phyloP scores from a whole-genome alignment of 208 protist species.

The Crithidia expoeki region DNA sequence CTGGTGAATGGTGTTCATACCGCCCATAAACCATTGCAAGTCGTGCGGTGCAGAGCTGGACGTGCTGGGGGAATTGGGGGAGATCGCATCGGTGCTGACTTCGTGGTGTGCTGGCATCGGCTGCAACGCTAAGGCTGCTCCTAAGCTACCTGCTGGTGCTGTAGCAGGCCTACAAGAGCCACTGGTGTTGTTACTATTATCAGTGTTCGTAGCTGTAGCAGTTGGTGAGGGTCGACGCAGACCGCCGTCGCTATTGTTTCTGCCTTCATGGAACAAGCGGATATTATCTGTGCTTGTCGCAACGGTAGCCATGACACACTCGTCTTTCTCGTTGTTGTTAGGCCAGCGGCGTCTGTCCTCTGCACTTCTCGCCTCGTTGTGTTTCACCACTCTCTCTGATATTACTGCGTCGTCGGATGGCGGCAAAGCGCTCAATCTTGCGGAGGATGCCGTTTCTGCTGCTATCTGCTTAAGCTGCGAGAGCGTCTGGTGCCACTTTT shows the following conservation, averaged over 20 bases:
- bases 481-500: constrained; percentile 15
- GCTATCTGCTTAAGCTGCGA: constrained; percentile 10
- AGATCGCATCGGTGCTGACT: not conserved
- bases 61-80: not conserved
- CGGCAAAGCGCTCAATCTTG: not conserved
- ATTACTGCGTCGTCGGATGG: too few species aligned
- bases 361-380: not conserved
- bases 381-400: too few species aligned
- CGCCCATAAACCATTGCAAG: constrained; percentile 27
- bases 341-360: too few species aligned
- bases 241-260: not conserved
- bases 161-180: too few species aligned
- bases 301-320: too few species aligned
- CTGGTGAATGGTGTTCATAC: not conserved
- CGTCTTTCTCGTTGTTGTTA: too few species aligned
- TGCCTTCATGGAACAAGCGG: not conserved
- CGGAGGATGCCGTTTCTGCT: not conserved
- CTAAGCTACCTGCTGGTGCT: too few species aligned
- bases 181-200: not conserved
- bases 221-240: not conserved
- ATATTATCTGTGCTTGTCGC: too few species aligned
- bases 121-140: not conserved
- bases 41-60: constrained; percentile 13
- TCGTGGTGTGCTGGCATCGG: not conserved
- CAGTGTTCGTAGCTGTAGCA: not conserved